Evolutionary conservation across 768 basidiomycete species (phyloP).

Genomic region (Lactarius psammicola): DNA sequence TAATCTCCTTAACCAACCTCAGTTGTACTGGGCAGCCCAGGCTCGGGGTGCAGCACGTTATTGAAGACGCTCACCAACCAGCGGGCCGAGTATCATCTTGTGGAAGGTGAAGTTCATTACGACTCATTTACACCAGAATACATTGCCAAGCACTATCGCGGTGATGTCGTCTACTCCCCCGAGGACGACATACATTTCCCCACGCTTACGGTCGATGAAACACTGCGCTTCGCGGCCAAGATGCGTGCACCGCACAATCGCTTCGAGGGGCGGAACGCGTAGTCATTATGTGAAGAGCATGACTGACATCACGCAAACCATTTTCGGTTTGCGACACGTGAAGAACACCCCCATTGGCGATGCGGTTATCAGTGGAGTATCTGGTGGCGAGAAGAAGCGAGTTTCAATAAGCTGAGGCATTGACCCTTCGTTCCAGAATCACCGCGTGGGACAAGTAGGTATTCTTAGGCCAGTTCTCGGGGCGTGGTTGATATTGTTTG

Average conservation of each 20-base stretch:
- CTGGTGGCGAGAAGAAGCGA: conserved; percentile 80
- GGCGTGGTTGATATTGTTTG: not conserved
- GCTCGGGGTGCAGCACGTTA: conserved; percentile 84
- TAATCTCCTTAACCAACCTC: not conserved
- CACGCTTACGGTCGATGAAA: conserved; percentile 78
- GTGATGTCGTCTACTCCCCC: conserved; percentile 64
- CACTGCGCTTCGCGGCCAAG: conserved; percentile 65
- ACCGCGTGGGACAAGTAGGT: not conserved
- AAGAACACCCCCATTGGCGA: conserved; percentile 77
- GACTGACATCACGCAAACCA: conserved; percentile 57
- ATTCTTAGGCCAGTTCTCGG: not conserved
- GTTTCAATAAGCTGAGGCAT: conserved; percentile 74
- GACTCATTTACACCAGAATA: conserved; percentile 74
- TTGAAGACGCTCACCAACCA: conserved; percentile 81
- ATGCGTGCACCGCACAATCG: conserved; percentile 64
- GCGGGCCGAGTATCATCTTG: conserved; percentile 57
- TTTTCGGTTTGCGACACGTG: conserved; percentile 86
- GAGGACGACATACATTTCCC: conserved; percentile 80
- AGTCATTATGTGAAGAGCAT: conserved; percentile 44
- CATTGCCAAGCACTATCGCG: conserved; percentile 74
- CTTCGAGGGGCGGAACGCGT: conserved; percentile 43
- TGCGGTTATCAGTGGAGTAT: conserved; percentile 80
- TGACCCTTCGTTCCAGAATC: not conserved
- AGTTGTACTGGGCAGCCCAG: conserved; percentile 58
- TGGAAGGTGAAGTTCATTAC: conserved; percentile 73